Evolutionary conservation across 2,329 filamentous ascomycete species (phyloP).

Genomic region (Camillea tinctor): DNA sequence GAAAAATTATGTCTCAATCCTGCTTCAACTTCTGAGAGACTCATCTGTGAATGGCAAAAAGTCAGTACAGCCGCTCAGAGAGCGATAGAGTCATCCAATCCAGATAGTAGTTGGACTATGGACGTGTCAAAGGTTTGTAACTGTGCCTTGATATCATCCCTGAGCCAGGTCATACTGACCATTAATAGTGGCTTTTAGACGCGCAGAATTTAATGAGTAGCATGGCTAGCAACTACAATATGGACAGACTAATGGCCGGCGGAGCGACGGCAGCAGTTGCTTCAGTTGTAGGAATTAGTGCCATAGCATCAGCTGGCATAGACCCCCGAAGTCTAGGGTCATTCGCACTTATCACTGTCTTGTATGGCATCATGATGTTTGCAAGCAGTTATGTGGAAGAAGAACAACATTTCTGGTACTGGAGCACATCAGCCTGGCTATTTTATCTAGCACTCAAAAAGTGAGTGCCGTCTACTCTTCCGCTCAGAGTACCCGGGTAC

Average conservation of each 20-base stretch:
- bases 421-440: conserved; percentile 73
- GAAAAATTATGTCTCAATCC: conserved; percentile 34
- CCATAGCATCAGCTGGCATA: conserved; percentile 30
- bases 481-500: neutral
- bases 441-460: conserved; percentile 50
- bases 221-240: conserved; percentile 89
- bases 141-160: neutral
- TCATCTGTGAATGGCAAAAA: conserved; percentile 69
- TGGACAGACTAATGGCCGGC: conserved; percentile 57
- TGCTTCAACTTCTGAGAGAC: conserved; percentile 48
- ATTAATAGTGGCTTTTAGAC: conserved; percentile 59
- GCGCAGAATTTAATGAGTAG: conserved; percentile 82
- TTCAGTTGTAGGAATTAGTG: conserved; percentile 15
- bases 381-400: conserved; percentile 97
- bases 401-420: conserved; percentile 99
- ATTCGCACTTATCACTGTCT: conserved; percentile 51
- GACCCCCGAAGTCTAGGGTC: conserved; percentile 36
- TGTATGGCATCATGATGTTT: conserved; percentile 91
- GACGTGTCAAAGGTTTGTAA: conserved; percentile 42
- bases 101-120: conserved; percentile 38
- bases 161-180: conserved; percentile 6
- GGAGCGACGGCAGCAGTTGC: conserved; percentile 38
- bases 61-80: conserved; percentile 28
- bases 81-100: neutral
- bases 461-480: conserved; percentile 17